phyloP scores from a whole-genome alignment of 2,329 filamentous ascomycete genomes.

The Ceratocystis variospora region DNA sequence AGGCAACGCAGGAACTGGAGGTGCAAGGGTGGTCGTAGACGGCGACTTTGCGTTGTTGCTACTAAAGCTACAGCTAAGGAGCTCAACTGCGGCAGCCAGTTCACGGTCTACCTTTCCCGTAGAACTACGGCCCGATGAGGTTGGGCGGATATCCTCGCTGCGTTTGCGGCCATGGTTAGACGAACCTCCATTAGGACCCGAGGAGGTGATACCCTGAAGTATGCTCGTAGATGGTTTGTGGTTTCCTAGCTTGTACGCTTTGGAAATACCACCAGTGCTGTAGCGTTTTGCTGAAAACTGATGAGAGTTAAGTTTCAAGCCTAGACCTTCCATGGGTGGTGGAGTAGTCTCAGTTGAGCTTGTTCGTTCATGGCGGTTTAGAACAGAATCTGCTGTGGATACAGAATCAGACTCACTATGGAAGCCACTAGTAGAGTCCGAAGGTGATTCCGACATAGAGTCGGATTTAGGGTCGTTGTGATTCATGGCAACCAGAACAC shows the following conservation, averaged over 20 bases:
- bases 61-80: constrained; percentile 81
- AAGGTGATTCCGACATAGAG: constrained; percentile 45
- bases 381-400: constrained; percentile 70
- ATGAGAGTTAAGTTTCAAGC: constrained; percentile 37
- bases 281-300: constrained; percentile 42
- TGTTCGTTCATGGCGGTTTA: constrained; percentile 59
- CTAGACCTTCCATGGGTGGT: constrained; percentile 54
- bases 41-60: constrained; percentile 46
- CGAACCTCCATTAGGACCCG: constrained; percentile 25
- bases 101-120: constrained; percentile 74
- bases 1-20: constrained; percentile 77
- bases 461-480: constrained; percentile 28
- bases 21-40: constrained; percentile 56
- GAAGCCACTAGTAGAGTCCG: constrained; percentile 52
- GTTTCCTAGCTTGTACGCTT: constrained; percentile 59
- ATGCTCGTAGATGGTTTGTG: constrained; percentile 37
- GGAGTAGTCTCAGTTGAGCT: constrained; percentile 91
- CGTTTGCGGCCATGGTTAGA: constrained; percentile 51
- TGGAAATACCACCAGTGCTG: constrained; percentile 49
- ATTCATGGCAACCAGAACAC: constrained; percentile 90
- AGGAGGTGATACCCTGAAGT: constrained; percentile 34
- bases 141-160: constrained; percentile 62
- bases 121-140: constrained; percentile 61
- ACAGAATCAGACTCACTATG: constrained; percentile 69
- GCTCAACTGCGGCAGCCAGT: constrained; percentile 75